Conservation (phyloP, 2,329 filamentous ascomycete species). For the Xylariales sp. region DNA sequence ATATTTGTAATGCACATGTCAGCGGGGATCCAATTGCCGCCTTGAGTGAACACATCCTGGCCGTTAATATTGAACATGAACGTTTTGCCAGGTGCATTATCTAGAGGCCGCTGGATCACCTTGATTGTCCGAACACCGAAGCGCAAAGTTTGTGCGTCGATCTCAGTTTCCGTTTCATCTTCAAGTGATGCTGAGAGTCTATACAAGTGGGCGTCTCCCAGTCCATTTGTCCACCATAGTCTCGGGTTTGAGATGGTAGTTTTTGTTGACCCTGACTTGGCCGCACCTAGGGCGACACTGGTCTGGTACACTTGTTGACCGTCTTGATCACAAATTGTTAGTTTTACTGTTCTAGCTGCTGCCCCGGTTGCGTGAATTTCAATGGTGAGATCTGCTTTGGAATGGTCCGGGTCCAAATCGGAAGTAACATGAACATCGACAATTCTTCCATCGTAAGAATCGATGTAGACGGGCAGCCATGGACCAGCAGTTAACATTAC, state of each 20-base stretch:
- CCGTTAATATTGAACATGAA: slow-evolving; percentile 33
- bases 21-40: slow-evolving; percentile 32
- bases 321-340: too few relatives aligned
- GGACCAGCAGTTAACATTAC: slow-evolving; percentile 55
- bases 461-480: slow-evolving; percentile 63
- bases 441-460: slow-evolving; percentile 56
- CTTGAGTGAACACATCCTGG: slow-evolving; percentile 27
- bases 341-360: too few relatives aligned
- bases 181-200: slow-evolving; percentile 25
- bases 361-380: too few relatives aligned
- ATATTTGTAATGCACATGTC: slow-evolving; percentile 30
- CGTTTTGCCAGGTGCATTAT: slow-evolving; percentile 35
- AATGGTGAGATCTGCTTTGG: too few relatives aligned
- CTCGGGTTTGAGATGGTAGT: slow-evolving; percentile 41
- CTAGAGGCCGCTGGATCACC: slow-evolving; percentile 36
- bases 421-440: slow-evolving; percentile 59
- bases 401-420: too few relatives aligned
- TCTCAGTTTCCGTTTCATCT: slow-evolving; percentile 26
- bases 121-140: slow-evolving; percentile 53
- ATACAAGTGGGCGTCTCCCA: slow-evolving; percentile 46
- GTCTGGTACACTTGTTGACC: slow-evolving; percentile 14
- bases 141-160: slow-evolving; percentile 37
- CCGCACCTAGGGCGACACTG: slow-evolving; percentile 10
- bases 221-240: slow-evolving; percentile 32
- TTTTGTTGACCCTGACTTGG: slow-evolving; percentile 13